These are phyloP conservation scores for Bombardia bombarda DNA, from an alignment of 495 filamentous ascomycete genomes.

Conservation along the genomic window DNA sequence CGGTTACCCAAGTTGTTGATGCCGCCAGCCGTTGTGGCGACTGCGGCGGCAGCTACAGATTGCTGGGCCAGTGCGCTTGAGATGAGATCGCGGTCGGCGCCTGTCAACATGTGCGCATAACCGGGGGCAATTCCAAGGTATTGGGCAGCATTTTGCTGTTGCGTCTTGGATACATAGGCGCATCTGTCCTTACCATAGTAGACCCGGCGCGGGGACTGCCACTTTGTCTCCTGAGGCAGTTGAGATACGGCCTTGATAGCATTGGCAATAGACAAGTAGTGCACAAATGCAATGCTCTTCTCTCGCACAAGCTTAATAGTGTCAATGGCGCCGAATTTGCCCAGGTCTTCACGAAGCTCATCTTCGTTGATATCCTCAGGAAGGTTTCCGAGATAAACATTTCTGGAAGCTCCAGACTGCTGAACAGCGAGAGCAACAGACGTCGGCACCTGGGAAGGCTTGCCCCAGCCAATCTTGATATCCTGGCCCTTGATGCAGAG, in stretches of 20 bases:
- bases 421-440: conserved; percentile 94
- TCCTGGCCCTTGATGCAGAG: conserved; percentile 95
- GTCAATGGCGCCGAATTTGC: conserved; percentile 94
- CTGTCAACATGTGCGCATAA: conserved; percentile 91
- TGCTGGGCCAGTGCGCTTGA: conserved; percentile 94
- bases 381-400: conserved; percentile 93
- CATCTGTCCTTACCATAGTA: conserved; percentile 99
- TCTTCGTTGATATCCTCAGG: conserved; percentile 85
- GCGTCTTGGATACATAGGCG: conserved; percentile 97
- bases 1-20: conserved; percentile 96
- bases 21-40: conserved; percentile 91
- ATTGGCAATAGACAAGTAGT: conserved; percentile 95
- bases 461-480: conserved; percentile 99
- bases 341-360: conserved; percentile 87
- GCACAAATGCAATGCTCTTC: conserved; percentile 97
- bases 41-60: conserved; percentile 92
- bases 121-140: conserved; percentile 97
- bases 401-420: conserved; percentile 95
- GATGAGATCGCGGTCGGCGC: conserved; percentile 90
- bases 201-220: conserved; percentile 89
- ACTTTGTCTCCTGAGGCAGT: conserved; percentile 91
- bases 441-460: conserved; percentile 95
- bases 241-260: conserved; percentile 98
- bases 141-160: conserved; percentile 98
- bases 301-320: conserved; percentile 97